A percentile compares a stretch with the other conserved stretches of the same genome.
phyloP scores from a whole-genome alignment of 176 grass and related monocot species.

The Pontederia paniculata region DNA sequence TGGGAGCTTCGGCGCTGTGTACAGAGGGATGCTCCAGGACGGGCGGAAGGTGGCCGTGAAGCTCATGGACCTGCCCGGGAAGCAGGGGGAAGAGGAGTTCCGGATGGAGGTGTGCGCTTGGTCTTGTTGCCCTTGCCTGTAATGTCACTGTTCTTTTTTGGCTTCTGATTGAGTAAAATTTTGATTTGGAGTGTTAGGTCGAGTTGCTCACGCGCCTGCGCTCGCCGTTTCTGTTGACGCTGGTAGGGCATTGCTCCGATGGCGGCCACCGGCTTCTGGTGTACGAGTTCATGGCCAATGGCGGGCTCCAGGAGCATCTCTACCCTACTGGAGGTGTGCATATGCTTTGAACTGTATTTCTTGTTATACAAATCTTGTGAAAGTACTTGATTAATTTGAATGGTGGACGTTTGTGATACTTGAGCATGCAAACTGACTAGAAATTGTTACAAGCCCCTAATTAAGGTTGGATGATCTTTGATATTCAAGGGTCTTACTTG shows the following conservation, averaged over 20 bases:
- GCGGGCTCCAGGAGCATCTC: conserved; percentile 92
- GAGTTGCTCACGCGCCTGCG: conserved; percentile 75
- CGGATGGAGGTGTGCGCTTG: conserved; percentile 61
- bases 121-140: neutral
- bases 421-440: too few relatives aligned
- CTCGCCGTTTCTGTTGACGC: conserved; percentile 56
- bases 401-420: too few relatives aligned
- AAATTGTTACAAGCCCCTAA: too few relatives aligned
- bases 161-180: neutral
- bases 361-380: neutral
- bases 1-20: conserved; percentile 95
- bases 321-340: conserved; percentile 65
- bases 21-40: conserved; percentile 64
- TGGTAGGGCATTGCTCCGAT: conserved; percentile 89
- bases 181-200: conserved; percentile 47
- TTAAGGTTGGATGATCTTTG: too few relatives aligned
- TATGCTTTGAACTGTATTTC: conserved; percentile 2
- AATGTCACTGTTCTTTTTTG: neutral
- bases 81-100: conserved; percentile 94
- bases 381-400: neutral
- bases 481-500: too few relatives aligned
- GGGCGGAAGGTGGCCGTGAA: conserved; percentile 91
- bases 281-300: conserved; percentile 99
- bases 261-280: conserved; percentile 71
- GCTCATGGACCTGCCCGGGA: conserved; percentile 86